Base-by-base conservation (phyloP, 2,329 filamentous ascomycete species). In the Ascochyta fabae region DNA sequence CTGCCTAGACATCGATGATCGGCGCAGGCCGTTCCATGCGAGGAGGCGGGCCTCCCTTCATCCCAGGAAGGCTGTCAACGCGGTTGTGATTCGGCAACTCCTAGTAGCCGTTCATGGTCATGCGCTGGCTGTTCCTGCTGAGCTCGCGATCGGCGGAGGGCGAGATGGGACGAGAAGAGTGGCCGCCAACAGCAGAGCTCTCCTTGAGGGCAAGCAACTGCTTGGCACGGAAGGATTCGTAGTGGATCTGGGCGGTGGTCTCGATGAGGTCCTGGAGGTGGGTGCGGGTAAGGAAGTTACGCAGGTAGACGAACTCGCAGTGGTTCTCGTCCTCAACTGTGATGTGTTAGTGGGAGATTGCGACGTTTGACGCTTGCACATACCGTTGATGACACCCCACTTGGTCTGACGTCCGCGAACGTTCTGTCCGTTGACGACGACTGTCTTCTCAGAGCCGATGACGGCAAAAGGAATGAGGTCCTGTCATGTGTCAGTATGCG, bases 201-300 rank as follows among this genome's bases (percentile, higher is more conserved):
- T 99, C 95, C 87, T 98, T 99, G 77, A 99, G 86, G 55, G 95
- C 95, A 75, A 99, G 83, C 72, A 99, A 84, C 81, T 99, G 95
- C 88, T 99, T 99, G 72, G 95, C 93, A 80, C 95, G 93, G 93
- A 99, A 99, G 57, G 92, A 96, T 85, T 99, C 95, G 84, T 99
- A 99, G 85, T 99, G 95, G 80, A 97, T 99, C 84, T 99, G 95
- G 68, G 93, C 97, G 43, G 95, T 99, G 29, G 95, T 99, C 83
- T 99, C 95, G 79, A 99, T 97, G 67, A 99, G 87, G 74, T 99
- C 95, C 84, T 99, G 95, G 54, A 99, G 87, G 79, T 99, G 95
- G 62, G 95, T 98, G 75, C 95, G 92, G 70, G 96, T 96, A 64
- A 99, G 87, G 87, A 99, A 99, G 85, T 99, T 94, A 77, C 95